A percentile compares a stretch with the other conserved stretches of the same genome.
phyloP scores from a whole-genome alignment of 1,284 basidiomycete species.

The Blastosporella zonata region DNA sequence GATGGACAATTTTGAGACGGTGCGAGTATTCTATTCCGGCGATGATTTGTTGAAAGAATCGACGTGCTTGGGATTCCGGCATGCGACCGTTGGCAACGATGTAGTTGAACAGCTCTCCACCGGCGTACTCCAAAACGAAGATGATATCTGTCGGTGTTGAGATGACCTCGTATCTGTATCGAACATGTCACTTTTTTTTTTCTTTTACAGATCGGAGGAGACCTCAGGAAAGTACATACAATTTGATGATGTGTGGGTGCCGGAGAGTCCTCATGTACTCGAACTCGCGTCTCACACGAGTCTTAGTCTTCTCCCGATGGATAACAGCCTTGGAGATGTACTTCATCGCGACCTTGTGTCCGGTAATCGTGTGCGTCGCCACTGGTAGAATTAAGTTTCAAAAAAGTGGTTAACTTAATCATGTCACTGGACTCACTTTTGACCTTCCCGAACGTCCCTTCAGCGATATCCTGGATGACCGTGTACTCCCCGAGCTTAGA shows the following conservation, averaged over 20 bases:
- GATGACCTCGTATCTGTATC: slow-evolving; percentile 87
- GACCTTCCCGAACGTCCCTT: slow-evolving; percentile 97
- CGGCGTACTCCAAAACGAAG: slow-evolving; percentile 92
- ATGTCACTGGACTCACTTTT: slow-evolving; percentile 69
- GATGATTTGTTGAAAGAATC: slow-evolving; percentile 96
- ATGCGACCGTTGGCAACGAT: slow-evolving; percentile 89
- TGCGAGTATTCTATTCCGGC: slow-evolving; percentile 96
- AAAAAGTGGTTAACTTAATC: slow-evolving; percentile 17
- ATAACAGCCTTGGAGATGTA: slow-evolving; percentile 96
- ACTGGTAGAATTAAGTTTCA: slow-evolving; percentile 50
- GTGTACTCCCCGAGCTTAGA: slow-evolving; percentile 79
- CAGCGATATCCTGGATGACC: slow-evolving; percentile 73
- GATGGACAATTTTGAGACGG: slow-evolving; percentile 91
- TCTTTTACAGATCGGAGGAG: slow-evolving; percentile 5
- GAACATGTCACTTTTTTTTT: slow-evolving; percentile 7
- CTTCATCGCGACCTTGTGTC: slow-evolving; percentile 97
- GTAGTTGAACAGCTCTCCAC: slow-evolving; percentile 94
- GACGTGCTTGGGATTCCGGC: slow-evolving; percentile 79
- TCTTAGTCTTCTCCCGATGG: slow-evolving; percentile 87
- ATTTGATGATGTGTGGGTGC: slow-evolving; percentile 95
- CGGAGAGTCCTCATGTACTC: slow-evolving; percentile 91
- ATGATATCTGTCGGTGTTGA: slow-evolving; percentile 92
- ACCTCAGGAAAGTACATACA: slow-evolving; percentile 51
- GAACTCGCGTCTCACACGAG: slow-evolving; percentile 91
- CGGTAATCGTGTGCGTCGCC: slow-evolving; percentile 91